phyloP scores from a whole-genome alignment of 1,284 basidiomycete species.

The Rhodotorula mucilaginosa region DNA sequence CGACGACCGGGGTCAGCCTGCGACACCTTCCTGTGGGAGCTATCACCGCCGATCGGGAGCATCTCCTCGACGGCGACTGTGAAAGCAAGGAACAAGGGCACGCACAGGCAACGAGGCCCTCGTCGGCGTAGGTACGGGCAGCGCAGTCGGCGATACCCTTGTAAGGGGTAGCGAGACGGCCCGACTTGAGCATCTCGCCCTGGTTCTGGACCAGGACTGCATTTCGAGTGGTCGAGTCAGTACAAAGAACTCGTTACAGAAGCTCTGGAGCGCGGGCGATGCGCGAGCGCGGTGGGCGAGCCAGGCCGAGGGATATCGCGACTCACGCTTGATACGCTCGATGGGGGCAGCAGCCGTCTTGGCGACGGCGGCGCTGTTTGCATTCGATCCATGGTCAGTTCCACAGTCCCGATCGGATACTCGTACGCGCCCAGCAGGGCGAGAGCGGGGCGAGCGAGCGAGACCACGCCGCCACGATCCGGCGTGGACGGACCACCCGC shows the following conservation, averaged over 20 bases:
- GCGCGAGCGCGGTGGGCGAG: neutral
- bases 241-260: too few species aligned
- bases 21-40: too few species aligned
- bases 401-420: neutral
- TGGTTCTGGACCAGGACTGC: slow-evolving; percentile 92
- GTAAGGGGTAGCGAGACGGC: slow-evolving; percentile 58
- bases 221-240: neutral
- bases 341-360: slow-evolving; percentile 98
- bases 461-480: neutral
- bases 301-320: neutral
- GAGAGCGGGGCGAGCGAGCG: neutral
- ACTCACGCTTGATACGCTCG: slow-evolving; percentile 80
- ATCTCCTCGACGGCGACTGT: too few species aligned
- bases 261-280: slow-evolving; percentile 22
- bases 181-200: slow-evolving; percentile 52
- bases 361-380: slow-evolving; percentile 65
- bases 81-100: neutral
- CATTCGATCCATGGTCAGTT: neutral
- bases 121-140: slow-evolving; percentile 79
- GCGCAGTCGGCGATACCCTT: slow-evolving; percentile 91
- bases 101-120: slow-evolving; percentile 71
- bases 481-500: neutral
- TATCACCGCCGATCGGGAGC: too few species aligned
- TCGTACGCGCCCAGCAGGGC: neutral
- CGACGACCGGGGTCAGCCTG: too few species aligned